These are phyloP conservation scores for Periconia sp. DNA, from an alignment of 2,329 filamentous ascomycete species.

Conservation along the genomic window DNA sequence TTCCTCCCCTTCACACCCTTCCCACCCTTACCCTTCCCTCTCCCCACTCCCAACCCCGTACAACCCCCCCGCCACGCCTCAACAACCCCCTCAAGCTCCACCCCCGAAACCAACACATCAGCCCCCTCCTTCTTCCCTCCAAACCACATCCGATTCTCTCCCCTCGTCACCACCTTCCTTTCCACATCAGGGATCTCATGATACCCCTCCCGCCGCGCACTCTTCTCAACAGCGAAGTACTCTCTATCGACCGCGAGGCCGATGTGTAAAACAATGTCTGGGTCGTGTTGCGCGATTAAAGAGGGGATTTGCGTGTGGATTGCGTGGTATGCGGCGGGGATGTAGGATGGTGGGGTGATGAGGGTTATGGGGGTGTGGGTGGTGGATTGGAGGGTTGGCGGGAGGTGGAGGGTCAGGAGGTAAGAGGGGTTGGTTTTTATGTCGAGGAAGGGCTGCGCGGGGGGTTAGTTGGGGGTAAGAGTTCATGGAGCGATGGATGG, in stretches of 20 bases:
- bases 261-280: conserved; percentile 73
- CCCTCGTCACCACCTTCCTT: conserved; percentile 42
- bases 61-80: conserved; percentile 15
- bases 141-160: conserved; percentile 24
- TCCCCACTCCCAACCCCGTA: conserved; percentile 3
- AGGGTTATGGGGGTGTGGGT: conserved; percentile 53
- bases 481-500: neutral
- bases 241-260: conserved; percentile 70
- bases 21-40: conserved; percentile 6
- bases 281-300: conserved; percentile 56
- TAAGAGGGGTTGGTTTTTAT: conserved; percentile 69
- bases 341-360: conserved; percentile 64
- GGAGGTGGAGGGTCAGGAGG: conserved; percentile 52
- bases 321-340: conserved; percentile 70
- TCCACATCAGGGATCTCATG: conserved; percentile 67
- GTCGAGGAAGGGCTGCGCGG: conserved; percentile 70
- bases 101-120: conserved; percentile 21
- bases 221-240: conserved; percentile 71
- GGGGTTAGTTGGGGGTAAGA: conserved; percentile 4
- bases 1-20: conserved; percentile 7
- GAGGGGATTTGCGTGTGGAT: conserved; percentile 65
- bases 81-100: conserved; percentile 23
- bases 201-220: conserved; percentile 74
- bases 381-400: conserved; percentile 8
- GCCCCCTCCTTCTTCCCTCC: conserved; percentile 16